A percentile compares a stretch with the other conserved stretches of the same genome.
Evolutionary conservation across 1,284 basidiomycete genomes (phyloP).

Genomic region (Trichosporon sp.): DNA sequence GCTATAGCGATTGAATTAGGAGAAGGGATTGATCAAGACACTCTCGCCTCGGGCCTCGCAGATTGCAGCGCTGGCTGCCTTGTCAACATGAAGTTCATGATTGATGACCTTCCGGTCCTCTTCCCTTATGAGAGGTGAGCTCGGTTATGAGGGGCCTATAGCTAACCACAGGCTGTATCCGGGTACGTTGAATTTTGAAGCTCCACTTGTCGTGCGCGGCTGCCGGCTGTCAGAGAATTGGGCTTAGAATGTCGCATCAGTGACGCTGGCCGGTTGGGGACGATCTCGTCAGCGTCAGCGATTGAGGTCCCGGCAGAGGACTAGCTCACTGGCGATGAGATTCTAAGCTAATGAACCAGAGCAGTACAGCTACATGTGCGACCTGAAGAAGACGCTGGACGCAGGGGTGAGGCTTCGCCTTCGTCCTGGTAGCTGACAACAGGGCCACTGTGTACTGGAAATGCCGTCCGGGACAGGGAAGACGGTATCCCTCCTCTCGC

Average conservation of each 20-base stretch:
- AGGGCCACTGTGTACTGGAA: conserved; percentile 98
- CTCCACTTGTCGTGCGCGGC: conserved; percentile 2
- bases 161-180: conserved; percentile 32
- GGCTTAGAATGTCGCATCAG: too few species aligned
- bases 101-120: conserved; percentile 82
- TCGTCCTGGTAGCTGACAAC: conserved; percentile 8
- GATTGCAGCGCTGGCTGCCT: not conserved
- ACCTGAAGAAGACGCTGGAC: conserved; percentile 92
- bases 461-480: conserved; percentile 99
- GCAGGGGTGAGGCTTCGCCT: conserved; percentile 55
- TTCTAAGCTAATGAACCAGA: conserved; percentile 52
- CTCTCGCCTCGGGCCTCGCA: not conserved
- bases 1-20: too few species aligned
- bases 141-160: not conserved
- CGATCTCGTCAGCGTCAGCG: too few species aligned
- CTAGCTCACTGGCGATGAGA: not conserved
- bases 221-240: not conserved
- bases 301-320: not conserved
- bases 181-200: conserved; percentile 22
- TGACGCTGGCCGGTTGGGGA: too few species aligned
- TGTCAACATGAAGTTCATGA: conserved; percentile 80
- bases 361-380: conserved; percentile 99
- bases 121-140: conserved; percentile 75
- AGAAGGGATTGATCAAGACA: too few species aligned
- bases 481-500: conserved; percentile 89